Evolutionary conservation across 768 basidiomycete genomes (phyloP), one percentile per base, ranked within the genome.

Genomic region (Lactarius quietus): DNA sequence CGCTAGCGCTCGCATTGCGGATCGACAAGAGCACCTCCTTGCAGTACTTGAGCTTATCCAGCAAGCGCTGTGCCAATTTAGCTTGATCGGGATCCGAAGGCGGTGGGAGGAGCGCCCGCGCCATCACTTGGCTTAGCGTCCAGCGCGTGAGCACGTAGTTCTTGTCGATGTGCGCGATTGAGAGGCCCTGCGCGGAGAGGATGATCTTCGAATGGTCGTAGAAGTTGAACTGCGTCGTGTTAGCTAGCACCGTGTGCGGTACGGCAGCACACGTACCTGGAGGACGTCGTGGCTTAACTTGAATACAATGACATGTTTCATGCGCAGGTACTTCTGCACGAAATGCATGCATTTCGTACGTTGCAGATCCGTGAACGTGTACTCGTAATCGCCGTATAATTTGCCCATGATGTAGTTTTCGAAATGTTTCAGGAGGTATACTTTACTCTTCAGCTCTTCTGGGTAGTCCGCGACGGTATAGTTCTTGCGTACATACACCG

Each of bases 261-360:
- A 57, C 57, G 23, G 52, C 18, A 48, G 52, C 51, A 26, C 68
- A 70, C 83, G 53, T 64, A 92, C 95, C 86, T 98, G 96, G n/a
- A 98, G 76, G 62, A 93, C 88, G 71, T 96, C 95, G 72, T 97
- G 93, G 76, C 92, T 95, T 76, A 98, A 77, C 81, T 94, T 90
- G 82, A 99, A 99, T 36, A 98, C 89, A 67, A 98, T 95, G 56
- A 95, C 93, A 70, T 95, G 89, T 78, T 96, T 97, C 93, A 96
- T 95, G 69, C 96, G 82, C 68, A 98, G 82, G 75, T 96, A 98
- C 77, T 92, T 93, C 77, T 93, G 90, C 54, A 98, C 90, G 80
- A 95, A 98, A 70, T 92, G 91, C 93, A 98, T 94, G 26, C 95
- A 95, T 71, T 83, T 86, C 55, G 83, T 84, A 61, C 89, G 78